Evolutionary conservation across 352 stramenopile genomes (phyloP).

Genomic region (Phytophthora pluvialis): DNA sequence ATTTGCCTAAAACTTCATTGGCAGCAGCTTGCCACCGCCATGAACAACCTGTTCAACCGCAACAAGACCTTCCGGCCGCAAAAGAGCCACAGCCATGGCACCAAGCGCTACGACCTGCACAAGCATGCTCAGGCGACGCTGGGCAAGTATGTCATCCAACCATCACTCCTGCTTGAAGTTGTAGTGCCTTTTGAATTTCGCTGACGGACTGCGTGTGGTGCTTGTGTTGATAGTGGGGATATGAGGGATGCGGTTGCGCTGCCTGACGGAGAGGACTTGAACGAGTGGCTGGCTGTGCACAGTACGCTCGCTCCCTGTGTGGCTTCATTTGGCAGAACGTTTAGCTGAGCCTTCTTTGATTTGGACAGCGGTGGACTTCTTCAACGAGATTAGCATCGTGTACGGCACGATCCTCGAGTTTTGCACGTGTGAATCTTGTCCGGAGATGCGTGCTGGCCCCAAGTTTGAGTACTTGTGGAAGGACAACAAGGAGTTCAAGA

Average conservation of each 20-base stretch:
- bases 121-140: slow-evolving; percentile 84
- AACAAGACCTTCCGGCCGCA: slow-evolving; percentile 90
- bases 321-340: not conserved
- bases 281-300: slow-evolving; percentile 94
- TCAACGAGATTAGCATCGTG: slow-evolving; percentile 94
- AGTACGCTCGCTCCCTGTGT: slow-evolving; percentile 46
- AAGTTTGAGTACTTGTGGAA: slow-evolving; percentile 94
- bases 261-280: slow-evolving; percentile 83
- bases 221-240: slow-evolving; percentile 50
- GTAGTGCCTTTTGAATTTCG: slow-evolving; percentile 8
- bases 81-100: slow-evolving; percentile 84
- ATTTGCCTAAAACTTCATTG: not conserved
- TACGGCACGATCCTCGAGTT: slow-evolving; percentile 92
- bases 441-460: slow-evolving; percentile 76
- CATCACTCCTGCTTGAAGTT: slow-evolving; percentile 30
- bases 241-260: slow-evolving; percentile 69
- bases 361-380: slow-evolving; percentile 91
- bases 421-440: slow-evolving; percentile 68
- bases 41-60: slow-evolving; percentile 79
- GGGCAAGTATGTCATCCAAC: slow-evolving; percentile 60
- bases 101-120: slow-evolving; percentile 86
- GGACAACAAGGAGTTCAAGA: slow-evolving; percentile 77
- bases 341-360: not conserved
- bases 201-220: not conserved
- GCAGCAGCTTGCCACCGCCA: slow-evolving; percentile 8